Evolutionary conservation across 2,329 filamentous ascomycete species (phyloP).

Genomic region (Alternaria gansuensis): DNA sequence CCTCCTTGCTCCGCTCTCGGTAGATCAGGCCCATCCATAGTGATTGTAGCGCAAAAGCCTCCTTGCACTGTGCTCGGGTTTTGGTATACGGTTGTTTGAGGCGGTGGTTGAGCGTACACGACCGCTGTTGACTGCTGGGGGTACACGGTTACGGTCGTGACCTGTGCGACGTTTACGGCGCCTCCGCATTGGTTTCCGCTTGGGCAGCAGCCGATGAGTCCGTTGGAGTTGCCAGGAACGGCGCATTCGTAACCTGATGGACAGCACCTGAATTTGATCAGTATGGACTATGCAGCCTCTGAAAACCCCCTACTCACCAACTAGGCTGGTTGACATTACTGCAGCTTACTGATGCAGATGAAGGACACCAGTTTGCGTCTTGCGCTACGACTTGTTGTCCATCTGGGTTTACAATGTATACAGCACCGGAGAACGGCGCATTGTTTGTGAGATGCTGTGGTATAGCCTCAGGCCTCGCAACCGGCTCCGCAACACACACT

Average conservation of each 20-base stretch:
- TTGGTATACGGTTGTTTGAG: conserved; percentile 38
- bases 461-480: conserved; percentile 39
- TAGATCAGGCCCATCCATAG: conserved; percentile 47
- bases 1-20: conserved; percentile 45
- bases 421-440: conserved; percentile 53
- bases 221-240: conserved; percentile 41
- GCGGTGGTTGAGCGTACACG: conserved; percentile 41
- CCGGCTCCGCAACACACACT: conserved; percentile 34
- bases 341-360: conserved; percentile 53
- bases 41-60: conserved; percentile 51
- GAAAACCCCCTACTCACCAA: conserved; percentile 48
- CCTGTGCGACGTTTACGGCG: conserved; percentile 43
- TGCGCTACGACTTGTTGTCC: conserved; percentile 49
- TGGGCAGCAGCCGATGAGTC: conserved; percentile 53
- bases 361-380: conserved; percentile 46
- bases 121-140: conserved; percentile 40
- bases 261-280: conserved; percentile 47
- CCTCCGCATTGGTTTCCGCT: conserved; percentile 47
- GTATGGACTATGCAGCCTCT: not conserved
- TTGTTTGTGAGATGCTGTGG: conserved; percentile 48
- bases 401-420: conserved; percentile 50
- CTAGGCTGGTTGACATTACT: conserved; percentile 53
- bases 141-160: conserved; percentile 50
- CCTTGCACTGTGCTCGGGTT: conserved; percentile 35
- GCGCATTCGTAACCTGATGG: conserved; percentile 49